phyloP scores from a whole-genome alignment of 306 rosid species.

The Quercus variabilis region DNA sequence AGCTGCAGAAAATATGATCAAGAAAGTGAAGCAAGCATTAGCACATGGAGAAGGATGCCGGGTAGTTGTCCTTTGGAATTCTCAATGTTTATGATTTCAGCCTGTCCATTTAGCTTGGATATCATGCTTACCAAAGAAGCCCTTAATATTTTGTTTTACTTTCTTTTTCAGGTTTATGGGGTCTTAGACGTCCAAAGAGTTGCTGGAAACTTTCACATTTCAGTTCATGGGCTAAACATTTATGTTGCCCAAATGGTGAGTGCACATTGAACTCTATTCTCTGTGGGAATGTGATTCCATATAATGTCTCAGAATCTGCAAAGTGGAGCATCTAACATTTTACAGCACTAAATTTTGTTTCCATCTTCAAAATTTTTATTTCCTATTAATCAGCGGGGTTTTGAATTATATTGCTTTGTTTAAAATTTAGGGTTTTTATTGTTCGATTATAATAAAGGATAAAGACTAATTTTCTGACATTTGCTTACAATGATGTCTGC shows the following conservation, averaged over 20 bases:
- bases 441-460: not conserved
- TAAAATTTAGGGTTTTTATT: not conserved
- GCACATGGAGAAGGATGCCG: slow-evolving; percentile 76
- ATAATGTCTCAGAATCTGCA: slow-evolving; percentile 3
- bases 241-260: slow-evolving; percentile 91
- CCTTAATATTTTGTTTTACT: not conserved
- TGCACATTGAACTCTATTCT: not conserved
- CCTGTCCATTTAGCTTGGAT: not conserved
- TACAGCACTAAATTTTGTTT: not conserved
- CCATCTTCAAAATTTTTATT: not conserved
- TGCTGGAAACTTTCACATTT: slow-evolving; percentile 91
- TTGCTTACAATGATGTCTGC: not conserved
- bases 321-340: not conserved
- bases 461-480: not conserved
- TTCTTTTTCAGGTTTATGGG: slow-evolving; percentile 76
- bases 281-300: not conserved
- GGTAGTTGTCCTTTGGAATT: slow-evolving; percentile 44
- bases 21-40: slow-evolving; percentile 77
- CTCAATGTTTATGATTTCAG: not conserved
- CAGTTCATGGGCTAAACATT: slow-evolving; percentile 88
- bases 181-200: slow-evolving; percentile 94
- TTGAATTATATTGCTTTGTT: not conserved
- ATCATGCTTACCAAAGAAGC: not conserved
- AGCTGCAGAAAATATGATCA: slow-evolving; percentile 61
- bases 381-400: not conserved